A percentile compares a stretch with the other conserved stretches of the same genome.
phyloP scores from a whole-genome alignment of 306 rosid species.

The Castanea mollissima region DNA sequence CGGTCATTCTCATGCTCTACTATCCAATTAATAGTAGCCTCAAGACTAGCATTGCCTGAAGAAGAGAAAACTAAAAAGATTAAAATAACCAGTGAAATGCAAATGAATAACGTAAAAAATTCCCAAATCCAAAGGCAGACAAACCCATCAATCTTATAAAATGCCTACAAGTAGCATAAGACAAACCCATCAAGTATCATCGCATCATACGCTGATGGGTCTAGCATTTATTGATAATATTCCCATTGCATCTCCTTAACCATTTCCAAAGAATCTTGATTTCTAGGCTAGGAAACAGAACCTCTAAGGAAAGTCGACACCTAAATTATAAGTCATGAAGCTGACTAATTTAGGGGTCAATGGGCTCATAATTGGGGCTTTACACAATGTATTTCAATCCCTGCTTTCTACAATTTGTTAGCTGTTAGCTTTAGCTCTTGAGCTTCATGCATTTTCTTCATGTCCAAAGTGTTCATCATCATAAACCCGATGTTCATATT shows the following conservation, averaged over 20 bases:
- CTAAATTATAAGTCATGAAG: background rate
- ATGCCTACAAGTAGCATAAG: background rate
- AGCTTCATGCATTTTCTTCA: too few species aligned
- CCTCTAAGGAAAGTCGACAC: background rate
- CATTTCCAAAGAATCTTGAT: background rate
- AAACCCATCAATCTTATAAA: background rate
- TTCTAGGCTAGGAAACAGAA: background rate
- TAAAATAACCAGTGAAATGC: slow-evolving; percentile 17
- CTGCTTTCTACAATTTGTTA: too few species aligned
- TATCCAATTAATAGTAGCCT: slow-evolving; percentile 89
- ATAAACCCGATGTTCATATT: too few species aligned
- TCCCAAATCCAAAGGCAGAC: background rate
- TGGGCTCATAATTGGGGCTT: too few species aligned
- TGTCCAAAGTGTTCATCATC: too few species aligned
- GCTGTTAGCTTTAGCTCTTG: too few species aligned
- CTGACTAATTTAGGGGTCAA: too few species aligned
- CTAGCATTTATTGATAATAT: background rate
- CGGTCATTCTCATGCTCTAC: slow-evolving; percentile 83
- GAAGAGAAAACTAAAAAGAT: slow-evolving; percentile 27
- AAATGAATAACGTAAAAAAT: background rate
- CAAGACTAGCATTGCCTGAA: slow-evolving; percentile 77
- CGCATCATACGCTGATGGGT: background rate
- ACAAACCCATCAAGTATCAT: too few species aligned
- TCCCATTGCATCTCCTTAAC: background rate
- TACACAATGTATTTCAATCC: too few species aligned